Base-by-base conservation (phyloP, 257 asterid genomes). In the Solanum bulbocastanum region DNA sequence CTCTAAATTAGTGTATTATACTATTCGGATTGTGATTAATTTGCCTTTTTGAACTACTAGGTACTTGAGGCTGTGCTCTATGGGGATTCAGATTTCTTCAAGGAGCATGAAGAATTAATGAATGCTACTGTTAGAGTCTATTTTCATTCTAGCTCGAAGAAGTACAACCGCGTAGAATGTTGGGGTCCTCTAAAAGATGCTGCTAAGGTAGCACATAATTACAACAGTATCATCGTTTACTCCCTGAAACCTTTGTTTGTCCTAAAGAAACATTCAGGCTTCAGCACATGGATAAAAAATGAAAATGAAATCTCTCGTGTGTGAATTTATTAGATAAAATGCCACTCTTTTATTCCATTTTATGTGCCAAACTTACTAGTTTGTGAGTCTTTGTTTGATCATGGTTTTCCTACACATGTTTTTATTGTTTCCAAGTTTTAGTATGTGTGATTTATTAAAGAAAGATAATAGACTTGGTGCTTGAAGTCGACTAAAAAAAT, bases 111-210 rank as follows among this genome's bases (percentile, higher is more conserved):
- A 86, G 94, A 92, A 78, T 90, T 95, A 65, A 93, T 93, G 98
- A 96, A 95, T 89, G 95, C 98, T 22, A 33, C 88, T 73, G 98
- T 95, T 85, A 93, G 98, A 85, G 95, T 96, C 15, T 95, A 92
- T 88, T 96, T 96, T 90, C 98, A 96, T 89, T 96, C 99, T 1
- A 94, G 98, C 91, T 94, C 93, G 27, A 93, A 90, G 78, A 95
- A 93, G 71, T 96, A 95, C 89, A 94, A 96, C 74, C 95, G 93
- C 10, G 92, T 92, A 36, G 99, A 96, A 88, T 95, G 96, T 56
- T 95, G 98, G 99, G 98, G 99, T 5, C 95, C 98, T 0, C 93
- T 95, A 86, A 93, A 91, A 94, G 96, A 94, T 89, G 98, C 98
- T 62, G 96, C 93, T 72, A 69, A 88, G 96, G 99, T 94, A 90